Base-by-base conservation (phyloP, 495 filamentous ascomycete genomes). In the Neurospora sp. region DNA sequence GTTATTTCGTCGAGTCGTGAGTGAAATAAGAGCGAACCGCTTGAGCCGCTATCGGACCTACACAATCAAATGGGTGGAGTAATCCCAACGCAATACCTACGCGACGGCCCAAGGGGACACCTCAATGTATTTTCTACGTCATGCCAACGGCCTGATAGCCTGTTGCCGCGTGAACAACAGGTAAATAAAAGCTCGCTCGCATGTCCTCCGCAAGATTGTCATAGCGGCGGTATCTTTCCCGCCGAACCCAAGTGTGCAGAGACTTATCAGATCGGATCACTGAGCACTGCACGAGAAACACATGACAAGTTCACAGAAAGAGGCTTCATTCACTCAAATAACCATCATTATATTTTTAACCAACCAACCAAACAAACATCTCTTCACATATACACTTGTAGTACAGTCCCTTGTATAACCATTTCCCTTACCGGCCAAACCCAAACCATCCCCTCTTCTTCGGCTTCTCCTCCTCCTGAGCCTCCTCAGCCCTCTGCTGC, bases 381-480 rank as follows among this genome's bases (percentile, higher is more conserved):
- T 0, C 46, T 23, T 23, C 10, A 1, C 1, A 62, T 31, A 31
- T 31, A 62, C 16, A 16, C 42, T 31, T 39, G 16, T 71, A 10
- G 0, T 54, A 54, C 46, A 62, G 6, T 1, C 2, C 20, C 1
- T 16, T 38, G 37, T 38, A 38, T 38, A 35, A 35, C 35, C 35
- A 35, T 35, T 35, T n/a, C n/a, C 41, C 42, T 79, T 84, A 94
- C 80, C 93, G 85, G 39, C 94, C 92, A 85, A 96, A 97, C 1
- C 92, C 90, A 84, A 96, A 96, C 94, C 94, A 97, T 18, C 94
- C 92, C 77, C 88, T 91, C 82, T 89, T 92, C 75, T 88, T 86
- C 66, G 89, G 88, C 79, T 89, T 86, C 70, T 46, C 70, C 73
- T 88, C 41, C 48, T 79, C 76, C 14, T 76, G 84, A 74, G 87